Percentiles rank a stretch among this genome's conserved stretches.
phyloP scores from a whole-genome alignment of 805 yeast genomes.

The Yamadazyma laniorum region DNA sequence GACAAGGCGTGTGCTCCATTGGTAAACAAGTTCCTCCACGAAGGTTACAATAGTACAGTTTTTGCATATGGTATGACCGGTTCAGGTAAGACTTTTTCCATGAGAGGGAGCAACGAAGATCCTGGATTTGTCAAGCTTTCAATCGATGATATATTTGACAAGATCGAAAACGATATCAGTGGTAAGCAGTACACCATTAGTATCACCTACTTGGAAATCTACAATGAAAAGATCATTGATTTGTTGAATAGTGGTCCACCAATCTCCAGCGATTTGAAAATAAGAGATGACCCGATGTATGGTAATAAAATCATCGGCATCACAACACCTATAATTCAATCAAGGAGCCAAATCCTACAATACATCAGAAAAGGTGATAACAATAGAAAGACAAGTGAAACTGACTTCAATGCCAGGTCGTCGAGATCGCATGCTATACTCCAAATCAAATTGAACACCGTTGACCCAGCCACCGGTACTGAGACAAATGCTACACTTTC shows the following conservation, averaged over 20 bases:
- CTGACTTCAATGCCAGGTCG: slow-evolving; percentile 84
- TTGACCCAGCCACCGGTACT: slow-evolving; percentile 38
- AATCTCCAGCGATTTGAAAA: slow-evolving; percentile 54
- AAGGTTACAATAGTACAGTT: slow-evolving; percentile 83
- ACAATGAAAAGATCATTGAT: slow-evolving; percentile 84
- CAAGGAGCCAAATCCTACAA: slow-evolving; percentile 58
- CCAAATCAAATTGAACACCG: slow-evolving; percentile 55
- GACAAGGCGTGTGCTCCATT: slow-evolving; percentile 49
- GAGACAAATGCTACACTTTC: slow-evolving; percentile 63
- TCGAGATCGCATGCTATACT: slow-evolving; percentile 92
- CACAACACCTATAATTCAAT: slow-evolving; percentile 54
- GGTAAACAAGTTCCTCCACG: slow-evolving; percentile 52
- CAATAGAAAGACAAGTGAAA: slow-evolving; percentile 77
- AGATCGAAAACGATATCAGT: slow-evolving; percentile 28
- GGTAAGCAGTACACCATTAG: slow-evolving; percentile 44
- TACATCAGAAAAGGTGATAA: slow-evolving; percentile 69
- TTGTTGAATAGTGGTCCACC: slow-evolving; percentile 44
- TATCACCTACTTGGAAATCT: slow-evolving; percentile 80
- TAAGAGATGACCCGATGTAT: slow-evolving; percentile 69
- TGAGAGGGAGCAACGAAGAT: slow-evolving; percentile 66
- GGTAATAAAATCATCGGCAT: slow-evolving; percentile 80
- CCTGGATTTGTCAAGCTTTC: slow-evolving; percentile 75
- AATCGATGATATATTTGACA: slow-evolving; percentile 56
- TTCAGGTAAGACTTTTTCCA: slow-evolving; percentile 84
- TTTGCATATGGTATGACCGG: slow-evolving; percentile 97